phyloP scores from a whole-genome alignment of 2,329 filamentous ascomycete genomes.

The Bipolaris victoriae region DNA sequence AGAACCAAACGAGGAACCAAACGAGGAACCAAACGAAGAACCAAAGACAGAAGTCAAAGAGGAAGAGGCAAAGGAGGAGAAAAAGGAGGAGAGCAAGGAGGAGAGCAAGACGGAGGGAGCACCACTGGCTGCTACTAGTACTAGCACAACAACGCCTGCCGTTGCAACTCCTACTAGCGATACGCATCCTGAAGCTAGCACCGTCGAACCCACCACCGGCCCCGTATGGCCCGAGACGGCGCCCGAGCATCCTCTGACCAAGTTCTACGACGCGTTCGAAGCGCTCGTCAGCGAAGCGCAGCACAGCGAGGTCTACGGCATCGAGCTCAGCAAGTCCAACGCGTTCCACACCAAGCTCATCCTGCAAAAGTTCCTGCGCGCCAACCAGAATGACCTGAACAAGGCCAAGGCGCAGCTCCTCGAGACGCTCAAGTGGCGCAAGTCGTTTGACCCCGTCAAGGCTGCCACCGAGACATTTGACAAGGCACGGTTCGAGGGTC shows the following conservation, averaged over 20 bases:
- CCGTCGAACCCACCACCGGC: slow-evolving; percentile 16
- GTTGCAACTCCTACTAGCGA: slow-evolving; percentile 14
- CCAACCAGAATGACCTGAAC: slow-evolving; percentile 77
- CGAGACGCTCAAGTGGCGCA: slow-evolving; percentile 83
- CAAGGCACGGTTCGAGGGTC: slow-evolving; percentile 71
- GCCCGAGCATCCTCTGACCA: slow-evolving; percentile 54
- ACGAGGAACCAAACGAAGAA: background rate
- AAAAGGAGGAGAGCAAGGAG: slow-evolving; percentile 3
- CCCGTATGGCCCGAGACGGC: slow-evolving; percentile 46
- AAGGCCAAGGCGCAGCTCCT: slow-evolving; percentile 79
- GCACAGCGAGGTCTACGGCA: slow-evolving; percentile 86
- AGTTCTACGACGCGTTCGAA: slow-evolving; percentile 65
- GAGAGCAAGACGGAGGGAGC: slow-evolving; percentile 3
- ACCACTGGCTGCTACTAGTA: background rate
- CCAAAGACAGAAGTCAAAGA: background rate
- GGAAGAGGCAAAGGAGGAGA: background rate
- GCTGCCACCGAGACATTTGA: slow-evolving; percentile 68
- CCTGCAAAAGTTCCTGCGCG: slow-evolving; percentile 91
- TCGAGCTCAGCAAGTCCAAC: slow-evolving; percentile 61
- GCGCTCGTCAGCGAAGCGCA: slow-evolving; percentile 63
- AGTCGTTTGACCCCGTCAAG: slow-evolving; percentile 72
- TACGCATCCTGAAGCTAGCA: slow-evolving; percentile 4
- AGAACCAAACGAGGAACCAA: background rate
- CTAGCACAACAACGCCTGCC: background rate
- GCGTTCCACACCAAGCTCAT: slow-evolving; percentile 81